These are phyloP conservation scores for Uncinocarpus reesii DNA, from an alignment of 2,329 filamentous ascomycete genomes.

Conservation along the genomic window DNA sequence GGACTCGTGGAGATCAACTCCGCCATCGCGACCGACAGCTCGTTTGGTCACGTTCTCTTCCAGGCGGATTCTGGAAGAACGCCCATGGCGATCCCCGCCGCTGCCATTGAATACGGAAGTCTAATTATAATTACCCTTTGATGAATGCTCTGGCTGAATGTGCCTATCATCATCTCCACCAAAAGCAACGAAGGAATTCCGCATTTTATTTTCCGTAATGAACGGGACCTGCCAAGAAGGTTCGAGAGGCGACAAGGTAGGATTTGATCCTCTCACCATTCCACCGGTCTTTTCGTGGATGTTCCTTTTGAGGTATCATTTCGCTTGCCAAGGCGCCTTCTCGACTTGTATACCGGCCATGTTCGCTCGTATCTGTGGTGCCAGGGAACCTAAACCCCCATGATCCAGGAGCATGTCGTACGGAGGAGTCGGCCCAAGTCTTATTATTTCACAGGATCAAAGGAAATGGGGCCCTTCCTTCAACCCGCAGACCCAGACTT, in stretches of 20 bases:
- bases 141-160: too few species aligned
- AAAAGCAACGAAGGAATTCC: not conserved
- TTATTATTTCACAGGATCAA: slow-evolving; percentile 6
- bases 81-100: not conserved
- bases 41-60: not conserved
- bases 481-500: slow-evolving; percentile 1
- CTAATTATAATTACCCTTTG: slow-evolving; percentile 1
- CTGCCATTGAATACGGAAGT: slow-evolving; percentile 3
- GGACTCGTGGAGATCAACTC: too few species aligned
- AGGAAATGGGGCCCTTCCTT: not conserved
- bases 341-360: not conserved
- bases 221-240: slow-evolving; percentile 10
- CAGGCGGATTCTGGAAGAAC: slow-evolving; percentile 6
- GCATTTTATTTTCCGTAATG: slow-evolving; percentile 11
- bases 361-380: slow-evolving; percentile 10
- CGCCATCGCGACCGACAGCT: not conserved
- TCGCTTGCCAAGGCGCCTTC: not conserved
- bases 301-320: slow-evolving; percentile 3
- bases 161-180: slow-evolving; percentile 1
- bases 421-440: not conserved
- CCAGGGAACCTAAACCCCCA: not conserved
- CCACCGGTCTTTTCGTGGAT: not conserved
- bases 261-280: not conserved
- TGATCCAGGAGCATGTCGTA: slow-evolving; percentile 8
- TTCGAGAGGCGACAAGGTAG: slow-evolving; percentile 10